A percentile compares a stretch with the other conserved stretches of the same genome.
These are phyloP conservation scores for Apiosordaria backusii DNA, from an alignment of 495 filamentous ascomycete genomes.

Conservation along the genomic window DNA sequence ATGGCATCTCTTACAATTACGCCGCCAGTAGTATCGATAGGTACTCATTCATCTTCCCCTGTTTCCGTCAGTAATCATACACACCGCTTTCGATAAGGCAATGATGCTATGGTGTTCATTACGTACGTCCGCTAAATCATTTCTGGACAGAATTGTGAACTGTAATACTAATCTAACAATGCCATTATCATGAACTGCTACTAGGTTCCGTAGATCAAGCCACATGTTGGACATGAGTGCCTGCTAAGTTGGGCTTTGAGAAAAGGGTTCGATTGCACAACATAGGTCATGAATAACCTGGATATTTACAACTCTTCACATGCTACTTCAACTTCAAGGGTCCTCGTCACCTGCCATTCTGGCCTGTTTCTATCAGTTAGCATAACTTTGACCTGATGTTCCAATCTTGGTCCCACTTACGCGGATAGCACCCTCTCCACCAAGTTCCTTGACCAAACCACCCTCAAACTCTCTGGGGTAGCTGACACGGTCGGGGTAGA, in stretches of 20 bases:
- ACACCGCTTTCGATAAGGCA: too few relatives aligned
- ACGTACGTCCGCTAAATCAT: too few relatives aligned
- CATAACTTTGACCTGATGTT: not conserved
- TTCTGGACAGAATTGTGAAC: too few relatives aligned
- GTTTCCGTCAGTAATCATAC: too few relatives aligned
- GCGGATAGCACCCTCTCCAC: slow-evolving; percentile 56
- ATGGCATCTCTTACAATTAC: too few relatives aligned
- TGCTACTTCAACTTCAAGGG: slow-evolving; percentile 26
- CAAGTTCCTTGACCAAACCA: slow-evolving; percentile 82
- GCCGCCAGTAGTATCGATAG: too few relatives aligned
- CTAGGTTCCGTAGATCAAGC: not conserved
- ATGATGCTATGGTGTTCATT: too few relatives aligned
- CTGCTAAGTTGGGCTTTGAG: not conserved
- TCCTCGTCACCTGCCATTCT: slow-evolving; percentile 42
- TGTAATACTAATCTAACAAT: too few relatives aligned
- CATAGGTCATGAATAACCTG: not conserved
- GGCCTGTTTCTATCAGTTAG: slow-evolving; percentile 35
- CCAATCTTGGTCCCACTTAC: slow-evolving; percentile 34
- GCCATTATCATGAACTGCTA: too few relatives aligned
- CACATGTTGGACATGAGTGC: not conserved
- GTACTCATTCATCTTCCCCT: too few relatives aligned
- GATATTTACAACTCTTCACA: not conserved
- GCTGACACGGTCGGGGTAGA: slow-evolving; percentile 82
- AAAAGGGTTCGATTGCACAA: not conserved
- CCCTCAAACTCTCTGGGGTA: slow-evolving; percentile 75